Percentiles rank a stretch among this genome's conserved stretches.
phyloP scores from a whole-genome alignment of 2,329 filamentous ascomycete species.

The Cordyceps militaris region DNA sequence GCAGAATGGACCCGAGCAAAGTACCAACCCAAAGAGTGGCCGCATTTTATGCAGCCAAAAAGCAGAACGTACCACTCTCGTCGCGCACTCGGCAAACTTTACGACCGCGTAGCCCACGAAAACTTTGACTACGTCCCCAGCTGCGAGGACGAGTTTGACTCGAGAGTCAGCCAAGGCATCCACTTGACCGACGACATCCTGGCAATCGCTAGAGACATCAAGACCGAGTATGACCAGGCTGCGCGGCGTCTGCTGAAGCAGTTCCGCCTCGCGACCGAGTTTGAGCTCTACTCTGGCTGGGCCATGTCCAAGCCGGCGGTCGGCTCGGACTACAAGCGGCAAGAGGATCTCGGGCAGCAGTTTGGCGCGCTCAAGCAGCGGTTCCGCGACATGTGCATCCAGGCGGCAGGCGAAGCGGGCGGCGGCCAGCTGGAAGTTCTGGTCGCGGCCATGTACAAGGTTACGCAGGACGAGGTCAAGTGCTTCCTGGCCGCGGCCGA shows the following conservation, averaged over 20 bases:
- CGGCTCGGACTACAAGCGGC: constrained; percentile 74
- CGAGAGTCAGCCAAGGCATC: constrained; percentile 61
- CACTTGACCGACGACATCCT: constrained; percentile 48
- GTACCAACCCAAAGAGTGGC: constrained; percentile 59
- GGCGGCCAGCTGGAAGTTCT: constrained; percentile 67
- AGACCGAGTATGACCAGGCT: constrained; percentile 68
- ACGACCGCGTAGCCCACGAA: constrained; percentile 57
- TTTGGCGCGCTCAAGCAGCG: constrained; percentile 58
- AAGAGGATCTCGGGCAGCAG: constrained; percentile 72
- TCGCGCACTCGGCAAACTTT: constrained; percentile 73
- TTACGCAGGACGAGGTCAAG: constrained; percentile 64
- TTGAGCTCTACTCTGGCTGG: constrained; percentile 87
- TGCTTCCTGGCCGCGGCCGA: neutral
- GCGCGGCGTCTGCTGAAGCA: constrained; percentile 79
- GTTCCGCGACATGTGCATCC: constrained; percentile 60
- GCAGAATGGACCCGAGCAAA: constrained; percentile 55
- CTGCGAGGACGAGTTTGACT: constrained; percentile 69
- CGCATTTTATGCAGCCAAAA: constrained; percentile 74
- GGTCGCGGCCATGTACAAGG: constrained; percentile 79
- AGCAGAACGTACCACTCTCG: constrained; percentile 52
- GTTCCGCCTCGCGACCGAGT: constrained; percentile 76
- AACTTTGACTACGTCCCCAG: constrained; percentile 62
- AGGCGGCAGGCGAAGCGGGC: constrained; percentile 63
- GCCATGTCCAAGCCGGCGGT: constrained; percentile 67
- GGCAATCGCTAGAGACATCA: constrained; percentile 56